phyloP scores from a whole-genome alignment of 2,329 filamentous ascomycete species.

The Diaporthe caulivora region DNA sequence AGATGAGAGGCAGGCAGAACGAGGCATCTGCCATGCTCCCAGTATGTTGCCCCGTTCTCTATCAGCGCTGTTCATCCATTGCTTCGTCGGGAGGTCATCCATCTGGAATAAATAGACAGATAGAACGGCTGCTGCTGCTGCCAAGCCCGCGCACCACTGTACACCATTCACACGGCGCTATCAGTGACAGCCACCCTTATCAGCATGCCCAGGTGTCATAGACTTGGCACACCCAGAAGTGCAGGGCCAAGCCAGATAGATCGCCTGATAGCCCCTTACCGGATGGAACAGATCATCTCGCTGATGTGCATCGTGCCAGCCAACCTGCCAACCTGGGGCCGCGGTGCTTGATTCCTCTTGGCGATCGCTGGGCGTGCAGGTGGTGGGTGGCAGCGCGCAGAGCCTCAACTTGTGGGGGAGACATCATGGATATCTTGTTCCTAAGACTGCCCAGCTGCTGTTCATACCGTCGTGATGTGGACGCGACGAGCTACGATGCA shows the following conservation, averaged over 20 bases:
- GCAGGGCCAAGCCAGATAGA: constrained; percentile 11
- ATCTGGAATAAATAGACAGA: too few relatives aligned
- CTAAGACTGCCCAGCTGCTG: neutral
- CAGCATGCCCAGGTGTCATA: neutral
- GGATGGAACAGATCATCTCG: neutral
- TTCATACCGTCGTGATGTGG: too few relatives aligned
- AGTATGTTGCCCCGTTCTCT: neutral
- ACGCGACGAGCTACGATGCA: neutral
- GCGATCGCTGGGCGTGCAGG: constrained; percentile 18
- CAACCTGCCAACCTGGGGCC: too few relatives aligned
- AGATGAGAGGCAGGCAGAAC: neutral
- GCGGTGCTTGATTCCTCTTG: constrained; percentile 12
- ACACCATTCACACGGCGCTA: neutral
- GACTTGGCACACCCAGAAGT: constrained; percentile 8
- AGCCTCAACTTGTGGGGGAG: neutral
- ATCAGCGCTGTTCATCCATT: neutral
- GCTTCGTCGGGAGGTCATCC: too few relatives aligned
- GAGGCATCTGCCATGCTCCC: neutral
- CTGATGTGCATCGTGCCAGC: neutral
- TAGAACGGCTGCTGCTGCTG: neutral
- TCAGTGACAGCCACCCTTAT: neutral
- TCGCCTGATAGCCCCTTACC: neutral
- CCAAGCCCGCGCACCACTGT: neutral
- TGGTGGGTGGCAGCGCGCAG: constrained; percentile 15
- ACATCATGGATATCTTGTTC: neutral